phyloP scores from a whole-genome alignment of 2,329 filamentous ascomycete species.

The Diaporthe vaccinii region DNA sequence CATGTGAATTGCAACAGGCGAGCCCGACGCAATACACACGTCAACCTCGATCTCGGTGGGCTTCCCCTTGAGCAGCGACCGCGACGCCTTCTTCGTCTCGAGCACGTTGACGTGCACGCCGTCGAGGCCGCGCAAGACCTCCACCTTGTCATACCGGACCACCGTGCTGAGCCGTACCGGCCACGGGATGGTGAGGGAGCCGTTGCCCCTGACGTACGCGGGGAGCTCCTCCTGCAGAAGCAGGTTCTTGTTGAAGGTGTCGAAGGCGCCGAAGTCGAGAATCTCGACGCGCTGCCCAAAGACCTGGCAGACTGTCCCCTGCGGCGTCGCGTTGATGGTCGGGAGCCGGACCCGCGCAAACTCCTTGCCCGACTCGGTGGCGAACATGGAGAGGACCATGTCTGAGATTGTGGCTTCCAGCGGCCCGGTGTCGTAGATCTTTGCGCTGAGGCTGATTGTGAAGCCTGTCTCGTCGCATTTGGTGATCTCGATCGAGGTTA shows the following conservation, averaged over 20 bases:
- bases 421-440: conserved; percentile 31
- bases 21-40: conserved; percentile 15
- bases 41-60: conserved; percentile 33
- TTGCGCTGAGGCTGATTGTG: conserved; percentile 28
- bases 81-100: conserved; percentile 29
- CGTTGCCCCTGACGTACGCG: conserved; percentile 21
- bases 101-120: conserved; percentile 30
- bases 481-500: conserved; percentile 24
- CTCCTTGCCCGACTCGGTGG: conserved; percentile 23
- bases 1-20: conserved; percentile 24
- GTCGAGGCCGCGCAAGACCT: conserved; percentile 30
- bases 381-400: conserved; percentile 28
- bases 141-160: conserved; percentile 31
- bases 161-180: conserved; percentile 16
- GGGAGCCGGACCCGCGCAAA: conserved; percentile 26
- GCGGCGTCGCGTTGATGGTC: conserved; percentile 14
- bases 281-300: conserved; percentile 26
- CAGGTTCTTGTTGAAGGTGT: conserved; percentile 35
- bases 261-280: conserved; percentile 24
- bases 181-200: conserved; percentile 9
- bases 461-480: conserved; percentile 21
- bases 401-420: conserved; percentile 25
- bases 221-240: conserved; percentile 31
- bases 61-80: conserved; percentile 25
- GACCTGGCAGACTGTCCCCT: conserved; percentile 27